Evolutionary conservation across 331 rosid species (phyloP), one percentile per base, ranked within the genome.

Genomic region (Dryas integrifolia): DNA sequence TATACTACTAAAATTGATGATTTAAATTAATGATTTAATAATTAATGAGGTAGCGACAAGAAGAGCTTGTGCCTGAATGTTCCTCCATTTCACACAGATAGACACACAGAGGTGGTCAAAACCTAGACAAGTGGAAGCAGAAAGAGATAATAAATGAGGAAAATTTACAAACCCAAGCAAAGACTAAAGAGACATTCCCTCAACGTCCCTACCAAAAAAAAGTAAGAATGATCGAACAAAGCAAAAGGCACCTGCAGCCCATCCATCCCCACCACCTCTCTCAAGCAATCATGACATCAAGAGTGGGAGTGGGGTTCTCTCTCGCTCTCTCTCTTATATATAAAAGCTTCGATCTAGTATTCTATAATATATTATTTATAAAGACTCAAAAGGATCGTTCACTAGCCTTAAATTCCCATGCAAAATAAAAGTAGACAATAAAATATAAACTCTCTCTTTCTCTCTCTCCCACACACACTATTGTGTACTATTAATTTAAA

Each of bases 241-340:
- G 64, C 64, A 73, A 60, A 70, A 72, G 70, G 73, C 68, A 79
- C 69, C 60, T 47, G 73, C 68, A 79, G 71, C 60, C 52, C 62
- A 59, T 76, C 58, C 70, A 57, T 58, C 53, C 77, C 70, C 84
- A 79, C 67, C 84, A 83, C 76, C 79, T 83, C 79, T 72, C 48
- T 72, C 44, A 30, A 30, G 90, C 82, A 88, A 90, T 90, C 70
- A 90, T 90, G 82, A 82, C 80, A 73, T 60, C 64, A 70, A 80
- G 89, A 82, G 84, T 79, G 89, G 90, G 77, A 80, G 83, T 80
- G 82, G 79, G 81, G 86, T 58, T 41, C 47, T 82, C 82, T 74
- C 35, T 75, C 58, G 26, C 72, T 2, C 41, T 67, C 7, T 5
- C 15, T 38, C 30, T 39, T 14, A 39, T 41, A 41, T 45, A 38